Conservation (phyloP, 305 asterid genomes). For the Andrographis paniculata region DNA sequence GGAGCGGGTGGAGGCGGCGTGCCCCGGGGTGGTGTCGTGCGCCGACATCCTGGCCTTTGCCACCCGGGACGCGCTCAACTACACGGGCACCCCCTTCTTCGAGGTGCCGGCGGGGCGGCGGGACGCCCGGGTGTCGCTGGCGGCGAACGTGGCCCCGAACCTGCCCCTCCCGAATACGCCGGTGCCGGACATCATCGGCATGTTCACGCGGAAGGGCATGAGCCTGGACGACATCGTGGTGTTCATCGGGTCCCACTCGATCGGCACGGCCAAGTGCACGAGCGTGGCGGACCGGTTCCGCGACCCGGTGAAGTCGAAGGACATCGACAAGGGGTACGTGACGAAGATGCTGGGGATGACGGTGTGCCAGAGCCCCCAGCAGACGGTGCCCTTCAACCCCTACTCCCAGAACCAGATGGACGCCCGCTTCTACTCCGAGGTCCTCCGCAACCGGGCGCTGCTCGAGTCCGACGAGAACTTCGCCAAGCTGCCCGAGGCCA, state of each 20-base stretch:
- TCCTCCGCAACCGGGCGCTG: not conserved
- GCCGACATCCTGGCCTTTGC: not conserved
- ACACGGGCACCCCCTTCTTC: not conserved
- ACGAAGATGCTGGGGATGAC: not conserved
- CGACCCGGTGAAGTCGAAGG: not conserved
- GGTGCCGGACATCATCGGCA: not conserved
- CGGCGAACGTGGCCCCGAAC: not conserved
- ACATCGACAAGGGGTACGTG: not conserved
- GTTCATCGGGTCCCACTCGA: not conserved
- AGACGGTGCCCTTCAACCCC: not conserved
- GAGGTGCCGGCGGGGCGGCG: not conserved
- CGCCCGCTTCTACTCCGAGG: not conserved
- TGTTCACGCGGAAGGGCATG: not conserved
- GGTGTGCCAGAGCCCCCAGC: not conserved
- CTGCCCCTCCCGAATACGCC: not conserved
- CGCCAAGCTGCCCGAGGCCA: not conserved
- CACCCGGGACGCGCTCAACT: not conserved
- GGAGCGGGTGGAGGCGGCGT: not conserved
- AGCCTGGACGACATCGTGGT: not conserved
- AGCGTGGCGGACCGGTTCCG: not conserved
- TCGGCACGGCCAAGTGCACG: not conserved
- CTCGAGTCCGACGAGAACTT: not conserved
- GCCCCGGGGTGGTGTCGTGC: not conserved
- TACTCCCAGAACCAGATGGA: not conserved
- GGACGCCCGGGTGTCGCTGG: not conserved